Percentiles rank a stretch among this genome's conserved stretches.
phyloP scores from a whole-genome alignment of 2,329 filamentous ascomycete species.

The Magnaporthiopsis incrustans region DNA sequence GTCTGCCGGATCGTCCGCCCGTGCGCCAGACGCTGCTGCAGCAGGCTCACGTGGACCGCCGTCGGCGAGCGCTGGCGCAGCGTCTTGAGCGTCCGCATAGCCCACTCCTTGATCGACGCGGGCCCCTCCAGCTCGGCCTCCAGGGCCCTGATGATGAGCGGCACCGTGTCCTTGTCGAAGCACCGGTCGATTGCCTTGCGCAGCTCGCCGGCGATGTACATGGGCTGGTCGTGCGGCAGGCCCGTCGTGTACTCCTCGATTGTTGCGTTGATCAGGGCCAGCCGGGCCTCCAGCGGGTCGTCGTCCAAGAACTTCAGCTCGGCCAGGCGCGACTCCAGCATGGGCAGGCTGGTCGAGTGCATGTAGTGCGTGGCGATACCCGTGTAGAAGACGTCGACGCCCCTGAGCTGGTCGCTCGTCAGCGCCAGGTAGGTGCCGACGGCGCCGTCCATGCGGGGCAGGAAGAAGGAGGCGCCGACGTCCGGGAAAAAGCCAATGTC shows the following conservation, averaged over 20 bases:
- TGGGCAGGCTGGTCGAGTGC: slow-evolving; percentile 77
- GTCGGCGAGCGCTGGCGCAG: slow-evolving; percentile 77
- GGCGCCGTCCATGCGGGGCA: slow-evolving; percentile 79
- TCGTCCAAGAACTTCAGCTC: slow-evolving; percentile 85
- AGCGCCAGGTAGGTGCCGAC: slow-evolving; percentile 89
- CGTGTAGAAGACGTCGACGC: slow-evolving; percentile 80
- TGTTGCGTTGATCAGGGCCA: slow-evolving; percentile 71
- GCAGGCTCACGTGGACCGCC: slow-evolving; percentile 73
- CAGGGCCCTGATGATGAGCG: slow-evolving; percentile 64
- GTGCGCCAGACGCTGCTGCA: slow-evolving; percentile 69
- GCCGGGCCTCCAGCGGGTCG: slow-evolving; percentile 52
- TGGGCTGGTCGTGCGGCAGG: slow-evolving; percentile 66
- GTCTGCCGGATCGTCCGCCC: slow-evolving; percentile 76
- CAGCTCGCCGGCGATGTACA: slow-evolving; percentile 58
- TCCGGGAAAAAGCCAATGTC: slow-evolving; percentile 98
- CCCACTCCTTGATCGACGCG: slow-evolving; percentile 61
- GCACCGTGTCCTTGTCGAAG: slow-evolving; percentile 60
- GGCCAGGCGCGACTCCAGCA: slow-evolving; percentile 74
- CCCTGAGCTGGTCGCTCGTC: slow-evolving; percentile 75
- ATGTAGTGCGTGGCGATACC: slow-evolving; percentile 95
- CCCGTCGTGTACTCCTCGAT: slow-evolving; percentile 89
- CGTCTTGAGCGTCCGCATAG: slow-evolving; percentile 65
- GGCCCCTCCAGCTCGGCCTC: slow-evolving; percentile 30
- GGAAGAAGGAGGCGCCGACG: slow-evolving; percentile 92
- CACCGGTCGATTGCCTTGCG: slow-evolving; percentile 79